Conservation (phyloP, 176 grass and related monocot species). For the Tuctoria greenei region DNA sequence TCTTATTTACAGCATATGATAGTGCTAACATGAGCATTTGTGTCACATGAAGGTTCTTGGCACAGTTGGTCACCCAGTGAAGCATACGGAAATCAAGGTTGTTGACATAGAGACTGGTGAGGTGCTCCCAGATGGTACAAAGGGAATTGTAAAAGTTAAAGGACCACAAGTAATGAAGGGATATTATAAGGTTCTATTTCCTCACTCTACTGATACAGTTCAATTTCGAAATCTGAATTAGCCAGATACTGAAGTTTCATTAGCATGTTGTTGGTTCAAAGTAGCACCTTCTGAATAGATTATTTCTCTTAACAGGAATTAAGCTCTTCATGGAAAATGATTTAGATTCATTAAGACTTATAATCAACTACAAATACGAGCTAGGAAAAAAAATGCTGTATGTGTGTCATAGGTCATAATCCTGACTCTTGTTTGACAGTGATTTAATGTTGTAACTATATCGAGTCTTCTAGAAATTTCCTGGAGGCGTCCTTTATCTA, state of each 20-base stretch:
- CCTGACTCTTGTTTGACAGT: background rate
- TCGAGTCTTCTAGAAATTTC: background rate
- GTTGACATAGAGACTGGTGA: constrained; percentile 62
- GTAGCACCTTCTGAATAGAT: background rate
- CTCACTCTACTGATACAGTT: constrained; percentile 13
- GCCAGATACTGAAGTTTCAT: constrained; percentile 8
- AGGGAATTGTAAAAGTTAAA: constrained; percentile 88
- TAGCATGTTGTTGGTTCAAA: background rate
- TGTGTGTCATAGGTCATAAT: background rate
- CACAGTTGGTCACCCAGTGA: constrained; percentile 74
- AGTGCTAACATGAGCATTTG: constrained; percentile 26
- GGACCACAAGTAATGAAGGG: constrained; percentile 91
- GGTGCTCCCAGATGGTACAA: constrained; percentile 81
- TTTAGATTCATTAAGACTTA: constrained; percentile 3
- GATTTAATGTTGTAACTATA: background rate
- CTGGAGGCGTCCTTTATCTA: background rate
- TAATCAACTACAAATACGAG: constrained; percentile 7
- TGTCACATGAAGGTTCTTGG: constrained; percentile 78
- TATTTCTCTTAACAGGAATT: constrained; percentile 11
- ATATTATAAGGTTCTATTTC: constrained; percentile 86
- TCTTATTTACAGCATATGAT: constrained; percentile 17
- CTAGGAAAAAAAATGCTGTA: background rate
- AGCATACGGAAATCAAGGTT: constrained; percentile 80
- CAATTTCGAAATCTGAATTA: constrained; percentile 10
- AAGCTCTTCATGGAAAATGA: background rate